Evolutionary conservation across 805 yeast genomes (phyloP), one percentile per base, ranked within the genome.

Genomic region (Yamadazyma akitaensis): DNA sequence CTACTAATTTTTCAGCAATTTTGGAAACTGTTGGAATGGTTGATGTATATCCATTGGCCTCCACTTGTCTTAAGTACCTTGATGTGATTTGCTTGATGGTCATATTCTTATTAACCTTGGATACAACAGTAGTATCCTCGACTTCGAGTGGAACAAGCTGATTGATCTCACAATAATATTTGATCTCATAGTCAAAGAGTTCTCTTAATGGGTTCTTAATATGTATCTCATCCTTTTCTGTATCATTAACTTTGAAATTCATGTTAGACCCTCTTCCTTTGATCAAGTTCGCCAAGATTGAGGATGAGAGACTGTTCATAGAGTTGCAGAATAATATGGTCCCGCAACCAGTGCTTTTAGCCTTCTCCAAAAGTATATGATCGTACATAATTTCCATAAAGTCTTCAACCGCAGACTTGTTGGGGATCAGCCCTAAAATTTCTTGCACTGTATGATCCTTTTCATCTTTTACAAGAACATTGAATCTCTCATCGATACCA

Each of bases 11-110:
- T 40, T 83, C 83, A 5, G 94, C 96, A 0, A 96, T 90, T 53
- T 88, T 84, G 12, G 90, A 90, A 17, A 92, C 97, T 0, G 98
- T 91, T 0, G 97, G 85, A 2, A 91, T 90, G 2, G 92, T 87
- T 47, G 92, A 88, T 0, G 96, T 90, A 59, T 90, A 90, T 13
- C 82, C 90, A 9, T 71, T 68, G 5, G 75, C 74, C 57, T 88
- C 96, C 19, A 91, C 80, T 30, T 75, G 73, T 26, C 70, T 75
- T 55, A 88, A 88, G 63, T 92, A 92, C 42, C 81, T 77, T 24
- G 80, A 71, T 1, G 90, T 82, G 42, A 92, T 73, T 58, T 88
- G 95, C 56, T 87, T 84, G 16, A 92, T 84, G 2, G 96, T 86
- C 75, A 84, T 86, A 54, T 84, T 82, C 60, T 82, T 86, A 14